Conservation (phyloP, 139 green algal species). For the Chlorella vulgaris region DNA sequence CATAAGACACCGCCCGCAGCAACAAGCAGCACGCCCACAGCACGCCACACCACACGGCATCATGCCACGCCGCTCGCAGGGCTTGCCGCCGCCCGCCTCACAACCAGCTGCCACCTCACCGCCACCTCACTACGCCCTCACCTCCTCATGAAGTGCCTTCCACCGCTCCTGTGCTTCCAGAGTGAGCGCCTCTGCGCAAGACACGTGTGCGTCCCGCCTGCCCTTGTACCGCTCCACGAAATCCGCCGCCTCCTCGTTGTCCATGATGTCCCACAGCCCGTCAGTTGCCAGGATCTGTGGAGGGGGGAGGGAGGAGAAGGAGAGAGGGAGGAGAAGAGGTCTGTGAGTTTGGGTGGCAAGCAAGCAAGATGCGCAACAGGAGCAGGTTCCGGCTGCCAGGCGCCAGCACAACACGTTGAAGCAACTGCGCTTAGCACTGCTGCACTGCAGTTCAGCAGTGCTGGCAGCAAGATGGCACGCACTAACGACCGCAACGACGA, state of each 20-base stretch:
- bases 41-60: no score
- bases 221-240: conserved; percentile 51
- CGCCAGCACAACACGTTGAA: no score
- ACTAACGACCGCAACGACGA: no score
- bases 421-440: neutral
- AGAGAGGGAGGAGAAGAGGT: no score
- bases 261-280: conserved; percentile 75
- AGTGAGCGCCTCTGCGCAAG: conserved; percentile 48
- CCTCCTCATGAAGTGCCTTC: conserved; percentile 45
- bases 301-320: neutral
- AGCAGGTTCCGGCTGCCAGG: no score
- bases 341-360: neutral
- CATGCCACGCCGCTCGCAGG: no score
- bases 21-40: no score
- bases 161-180: conserved; percentile 57
- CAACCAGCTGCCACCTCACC: no score
- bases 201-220: conserved; percentile 8
- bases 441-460: neutral
- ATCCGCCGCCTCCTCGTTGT: conserved; percentile 45
- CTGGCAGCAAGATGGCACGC: no score
- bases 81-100: no score
- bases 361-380: no score
- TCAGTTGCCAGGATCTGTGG: conserved; percentile 63
- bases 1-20: no score
- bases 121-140: neutral